Conservation (phyloP, 2,329 filamentous ascomycete species). For the Penicillium sclerotiorum region DNA sequence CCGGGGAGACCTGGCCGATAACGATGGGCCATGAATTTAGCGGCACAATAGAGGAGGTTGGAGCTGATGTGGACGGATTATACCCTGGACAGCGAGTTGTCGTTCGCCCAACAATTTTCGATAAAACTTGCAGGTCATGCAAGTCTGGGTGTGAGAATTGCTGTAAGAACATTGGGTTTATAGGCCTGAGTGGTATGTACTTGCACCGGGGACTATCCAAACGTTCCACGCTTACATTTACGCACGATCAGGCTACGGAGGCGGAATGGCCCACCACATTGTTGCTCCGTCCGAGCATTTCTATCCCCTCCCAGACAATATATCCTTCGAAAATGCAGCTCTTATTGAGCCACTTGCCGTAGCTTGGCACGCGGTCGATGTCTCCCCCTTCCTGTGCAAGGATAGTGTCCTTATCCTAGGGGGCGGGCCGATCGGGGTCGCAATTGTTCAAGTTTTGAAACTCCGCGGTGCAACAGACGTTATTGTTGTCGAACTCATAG, state of each 20-base stretch:
- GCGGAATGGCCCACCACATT: conserved; percentile 29
- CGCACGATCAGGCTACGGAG: conserved; percentile 27
- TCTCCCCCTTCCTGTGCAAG: conserved; percentile 49
- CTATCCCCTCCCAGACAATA: conserved; percentile 29
- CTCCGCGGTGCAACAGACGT: conserved; percentile 57
- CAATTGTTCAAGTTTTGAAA: conserved; percentile 59
- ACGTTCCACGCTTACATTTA: background rate
- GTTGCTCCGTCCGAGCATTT: conserved; percentile 28
- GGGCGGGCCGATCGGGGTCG: conserved; percentile 65
- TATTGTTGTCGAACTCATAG: conserved; percentile 60
- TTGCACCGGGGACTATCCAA: background rate
- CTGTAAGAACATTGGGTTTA: conserved; percentile 1
- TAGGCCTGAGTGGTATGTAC: background rate
- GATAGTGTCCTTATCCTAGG: conserved; percentile 59
- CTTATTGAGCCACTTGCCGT: conserved; percentile 66
- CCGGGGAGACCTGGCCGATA: background rate
- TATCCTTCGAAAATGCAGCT: conserved; percentile 39
- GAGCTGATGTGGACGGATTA: background rate
- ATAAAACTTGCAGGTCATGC: background rate
- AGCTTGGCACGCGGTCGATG: conserved; percentile 64
- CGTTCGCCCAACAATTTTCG: background rate
- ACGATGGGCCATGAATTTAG: background rate
- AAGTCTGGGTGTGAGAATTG: background rate
- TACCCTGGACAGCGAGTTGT: background rate
- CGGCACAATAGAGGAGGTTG: background rate